Conservation (phyloP, 352 stramenopile species). For the Globisporangium sylvaticum region DNA sequence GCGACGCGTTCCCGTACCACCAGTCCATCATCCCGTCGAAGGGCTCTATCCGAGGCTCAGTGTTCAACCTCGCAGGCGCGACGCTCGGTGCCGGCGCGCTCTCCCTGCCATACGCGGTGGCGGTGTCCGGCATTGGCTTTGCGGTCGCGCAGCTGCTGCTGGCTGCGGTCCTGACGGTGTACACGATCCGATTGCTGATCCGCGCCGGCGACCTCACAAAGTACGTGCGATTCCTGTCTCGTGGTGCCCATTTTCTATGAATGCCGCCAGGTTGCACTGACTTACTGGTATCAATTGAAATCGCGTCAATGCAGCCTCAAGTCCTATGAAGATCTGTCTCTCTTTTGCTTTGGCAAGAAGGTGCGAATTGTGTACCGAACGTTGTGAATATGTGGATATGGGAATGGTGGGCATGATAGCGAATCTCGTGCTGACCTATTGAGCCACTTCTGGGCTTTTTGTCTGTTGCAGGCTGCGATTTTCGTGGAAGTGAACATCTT, state of each 20-base stretch:
- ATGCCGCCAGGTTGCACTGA: background rate
- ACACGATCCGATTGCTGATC: conserved; percentile 81
- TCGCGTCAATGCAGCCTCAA: conserved; percentile 20
- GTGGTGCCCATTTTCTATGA: background rate
- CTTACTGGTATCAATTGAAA: too few species aligned
- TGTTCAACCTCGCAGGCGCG: conserved; percentile 82
- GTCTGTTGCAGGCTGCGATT: conserved; percentile 44
- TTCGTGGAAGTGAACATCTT: conserved; percentile 86
- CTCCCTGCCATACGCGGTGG: conserved; percentile 77
- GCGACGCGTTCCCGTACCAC: conserved; percentile 67
- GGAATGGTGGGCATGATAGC: too few species aligned
- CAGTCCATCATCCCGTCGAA: conserved; percentile 79
- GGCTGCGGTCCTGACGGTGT: conserved; percentile 68
- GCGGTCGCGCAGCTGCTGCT: conserved; percentile 66
- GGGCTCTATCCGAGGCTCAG: conserved; percentile 76
- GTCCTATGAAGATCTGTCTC: conserved; percentile 82
- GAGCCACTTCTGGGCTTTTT: background rate
- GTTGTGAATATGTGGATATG: background rate
- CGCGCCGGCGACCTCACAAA: conserved; percentile 75
- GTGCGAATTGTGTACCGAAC: conserved; percentile 13
- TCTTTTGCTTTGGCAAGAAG: conserved; percentile 82
- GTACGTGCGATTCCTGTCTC: conserved; percentile 24
- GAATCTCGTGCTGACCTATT: too few species aligned
- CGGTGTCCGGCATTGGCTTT: conserved; percentile 75
- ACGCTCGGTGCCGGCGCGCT: conserved; percentile 75